Evolutionary conservation across 352 stramenopile species (phyloP), one percentile per base, ranked within the genome.

Genomic region (Pythium graminicola): DNA sequence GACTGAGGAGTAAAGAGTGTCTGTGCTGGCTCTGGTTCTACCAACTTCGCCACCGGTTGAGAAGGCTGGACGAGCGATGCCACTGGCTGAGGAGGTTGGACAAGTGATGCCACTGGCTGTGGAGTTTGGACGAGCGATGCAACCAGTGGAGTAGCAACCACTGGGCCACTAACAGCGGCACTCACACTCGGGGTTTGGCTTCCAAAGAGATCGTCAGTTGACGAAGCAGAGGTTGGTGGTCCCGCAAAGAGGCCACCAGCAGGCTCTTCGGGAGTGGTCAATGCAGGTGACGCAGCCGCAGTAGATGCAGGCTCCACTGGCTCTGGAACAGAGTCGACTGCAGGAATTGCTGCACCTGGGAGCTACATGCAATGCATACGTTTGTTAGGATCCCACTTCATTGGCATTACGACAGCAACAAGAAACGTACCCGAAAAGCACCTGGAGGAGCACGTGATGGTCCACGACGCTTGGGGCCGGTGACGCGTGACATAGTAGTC

Each of bases 401-500:
- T n/a, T n/a, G n/a, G n/a, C 23, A 39, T n/a, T 39, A 7, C 11
- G 9, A 41, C 32, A 13, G 19, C 44, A 22, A 40, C 53, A 65
- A n/a, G 13, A 83, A 70, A 33, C 76, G 61, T 59, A 89, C 73
- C 29, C 74, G 70, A 26, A 86, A 77, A 41, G 77, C 77, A 49
- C 76, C 81, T 14, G 81, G 76, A 14, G 81, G 78, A 27, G 70
- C 63, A n/a, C 72, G 57, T 14, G 75, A 72, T 4, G 81, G 81
- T n/a, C 77, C 83, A 47, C 83, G 72, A 36, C 83, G 83, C 55
- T 90, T 90, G 0, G 83, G 83, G 31, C 78, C 83, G 9, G 79
- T 70, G 47, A 79, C 83, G 54, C 83, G 68, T 14, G 73, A 76
- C 76, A 93, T 89, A 2, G 78, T 92, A 22, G 77, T 60, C 80